Evolutionary conservation across 1,284 basidiomycete species (phyloP), one percentile per base, ranked within the genome.

Genomic region (Naganishia sp.): DNA sequence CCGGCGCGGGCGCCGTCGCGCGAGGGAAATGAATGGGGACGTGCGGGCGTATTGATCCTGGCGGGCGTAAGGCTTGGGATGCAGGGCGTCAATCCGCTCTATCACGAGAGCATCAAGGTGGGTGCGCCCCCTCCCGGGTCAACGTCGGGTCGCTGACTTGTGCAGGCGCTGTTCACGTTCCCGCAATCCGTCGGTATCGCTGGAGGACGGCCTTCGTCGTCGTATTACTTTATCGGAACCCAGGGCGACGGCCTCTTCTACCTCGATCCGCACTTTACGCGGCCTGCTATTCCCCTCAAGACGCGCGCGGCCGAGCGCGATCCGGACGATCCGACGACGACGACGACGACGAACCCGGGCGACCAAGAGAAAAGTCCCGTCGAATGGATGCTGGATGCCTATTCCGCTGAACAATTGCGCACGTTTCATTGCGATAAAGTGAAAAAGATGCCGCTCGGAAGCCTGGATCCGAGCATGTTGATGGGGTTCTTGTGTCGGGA

Each of bases 401-500:
- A 89, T 76, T 77, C 82, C 0, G 77, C 84, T 13, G 64, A 83
- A 7, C 90, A 94, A 74, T 81, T 97, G 35, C 85, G 85, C 70
- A 94, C 92, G 2, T 99, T 93, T 83, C 95, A 98, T 77, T 94
- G 92, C 76, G 94, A 97, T 31, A 87, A 89, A 23, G 88, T 97
- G 50, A 84, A 92, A 75, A 94, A 94, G 84, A 94, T 98, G 90
- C 89, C 90, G 0, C 80, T 98, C 53, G 86, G 87, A 45, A 88
- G 88, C n/a, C 80, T 99, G 61, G 95, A 98, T 76, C 95, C 96
- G 13, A 95, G 92, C 73, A 98, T 99, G 95, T 82, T 99, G 10
- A 83, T 98, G 63, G 94, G 94, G 18, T 97, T 99, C 77, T 76
- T 98, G 71, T 88, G 90, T 74, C 85, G 85, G 70, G 86, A 90